phyloP scores from a whole-genome alignment of 1,139 yeast species.

The Pichia sp. region DNA sequence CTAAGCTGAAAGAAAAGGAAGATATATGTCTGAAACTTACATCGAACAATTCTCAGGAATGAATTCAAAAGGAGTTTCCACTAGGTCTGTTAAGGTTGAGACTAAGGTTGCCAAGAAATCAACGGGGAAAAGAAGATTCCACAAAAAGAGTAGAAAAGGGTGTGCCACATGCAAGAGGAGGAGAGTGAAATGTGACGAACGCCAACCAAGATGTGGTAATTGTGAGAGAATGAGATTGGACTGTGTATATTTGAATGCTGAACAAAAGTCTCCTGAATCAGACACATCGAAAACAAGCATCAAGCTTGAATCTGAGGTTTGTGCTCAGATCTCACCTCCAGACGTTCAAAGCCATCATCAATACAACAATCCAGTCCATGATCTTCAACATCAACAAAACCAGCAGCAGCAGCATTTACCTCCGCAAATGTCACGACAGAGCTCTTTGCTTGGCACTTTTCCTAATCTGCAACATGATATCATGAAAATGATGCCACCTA shows the following conservation, averaged over 20 bases:
- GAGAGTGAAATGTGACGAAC: constrained; percentile 89
- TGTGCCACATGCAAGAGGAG: constrained; percentile 85
- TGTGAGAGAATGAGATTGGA: constrained; percentile 71
- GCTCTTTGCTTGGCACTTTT: too few relatives aligned
- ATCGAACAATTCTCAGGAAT: too few relatives aligned
- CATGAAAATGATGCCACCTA: constrained; percentile 1
- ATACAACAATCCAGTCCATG: background rate
- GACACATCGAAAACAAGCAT: too few relatives aligned
- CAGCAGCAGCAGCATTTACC: background rate
- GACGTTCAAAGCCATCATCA: background rate
- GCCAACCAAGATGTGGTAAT: constrained; percentile 70
- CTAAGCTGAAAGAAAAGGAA: too few relatives aligned
- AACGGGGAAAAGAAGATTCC: constrained; percentile 60
- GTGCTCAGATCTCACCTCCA: too few relatives aligned
- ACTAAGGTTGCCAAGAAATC: constrained; percentile 29
- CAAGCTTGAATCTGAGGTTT: too few relatives aligned
- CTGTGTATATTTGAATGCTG: constrained; percentile 45
- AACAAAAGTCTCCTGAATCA: too few relatives aligned
- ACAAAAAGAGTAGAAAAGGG: constrained; percentile 81
- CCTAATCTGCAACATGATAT: background rate
- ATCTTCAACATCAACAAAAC: background rate
- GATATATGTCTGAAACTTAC: too few relatives aligned
- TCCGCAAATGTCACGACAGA: too few relatives aligned
- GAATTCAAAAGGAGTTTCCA: too few relatives aligned
- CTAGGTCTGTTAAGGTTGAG: too few relatives aligned